These are phyloP conservation scores for Blastobotrys terrestris DNA, from an alignment of 805 yeast genomes.

Conservation along the genomic window DNA sequence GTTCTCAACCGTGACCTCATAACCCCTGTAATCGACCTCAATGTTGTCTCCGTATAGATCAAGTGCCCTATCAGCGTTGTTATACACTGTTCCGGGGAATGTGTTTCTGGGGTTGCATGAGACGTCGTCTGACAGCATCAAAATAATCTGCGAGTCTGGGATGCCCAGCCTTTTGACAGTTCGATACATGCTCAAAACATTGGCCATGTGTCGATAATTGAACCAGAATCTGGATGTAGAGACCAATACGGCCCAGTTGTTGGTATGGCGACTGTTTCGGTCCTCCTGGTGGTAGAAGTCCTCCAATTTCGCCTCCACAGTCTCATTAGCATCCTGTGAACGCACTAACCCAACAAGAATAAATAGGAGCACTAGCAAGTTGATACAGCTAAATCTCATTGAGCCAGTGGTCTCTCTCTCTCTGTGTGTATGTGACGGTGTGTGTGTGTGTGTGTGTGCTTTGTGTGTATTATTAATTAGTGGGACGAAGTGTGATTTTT, in stretches of 20 bases:
- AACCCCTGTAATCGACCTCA: slow-evolving; percentile 95
- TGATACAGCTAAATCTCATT: neutral
- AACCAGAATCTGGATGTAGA: slow-evolving; percentile 98
- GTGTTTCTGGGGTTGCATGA: slow-evolving; percentile 96
- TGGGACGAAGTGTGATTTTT: neutral
- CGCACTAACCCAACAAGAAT: neutral
- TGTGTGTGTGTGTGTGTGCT: neutral
- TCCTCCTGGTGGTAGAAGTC: neutral
- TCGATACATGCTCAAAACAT: slow-evolving; percentile 86
- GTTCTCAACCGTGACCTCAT: slow-evolving; percentile 96
- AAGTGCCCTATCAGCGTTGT: slow-evolving; percentile 83
- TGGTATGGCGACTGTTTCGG: slow-evolving; percentile 15
- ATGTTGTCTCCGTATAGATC: slow-evolving; percentile 92
- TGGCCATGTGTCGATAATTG: slow-evolving; percentile 97
- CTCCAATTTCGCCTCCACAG: neutral
- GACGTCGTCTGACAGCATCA: slow-evolving; percentile 94
- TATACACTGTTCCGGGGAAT: slow-evolving; percentile 93
- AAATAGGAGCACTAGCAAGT: neutral
- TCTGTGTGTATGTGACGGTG: neutral
- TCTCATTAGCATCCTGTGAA: neutral
- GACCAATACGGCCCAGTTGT: slow-evolving; percentile 67
- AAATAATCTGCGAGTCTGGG: slow-evolving; percentile 94
- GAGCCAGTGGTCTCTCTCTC: neutral
- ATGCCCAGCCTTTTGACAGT: slow-evolving; percentile 94
- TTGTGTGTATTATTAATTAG: neutral